Evolutionary conservation across 495 filamentous ascomycete species (phyloP), one percentile per base, ranked within the genome.

Genomic region (Cetradonia linearis): DNA sequence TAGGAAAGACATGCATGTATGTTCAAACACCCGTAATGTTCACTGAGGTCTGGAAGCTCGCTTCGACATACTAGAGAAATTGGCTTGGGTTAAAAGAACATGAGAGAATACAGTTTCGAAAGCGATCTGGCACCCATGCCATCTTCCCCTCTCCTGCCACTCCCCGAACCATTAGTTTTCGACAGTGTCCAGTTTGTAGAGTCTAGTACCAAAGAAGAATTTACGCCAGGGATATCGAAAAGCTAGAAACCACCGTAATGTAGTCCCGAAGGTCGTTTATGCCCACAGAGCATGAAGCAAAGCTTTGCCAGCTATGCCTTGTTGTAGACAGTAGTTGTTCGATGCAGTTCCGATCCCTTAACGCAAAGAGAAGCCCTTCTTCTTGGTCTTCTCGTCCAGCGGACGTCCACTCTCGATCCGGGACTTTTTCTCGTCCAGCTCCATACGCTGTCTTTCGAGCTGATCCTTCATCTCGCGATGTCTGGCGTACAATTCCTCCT

Each of bases 401-500:
- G 94, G 94, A 67, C 92, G 79, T 68, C 93, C 93, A 69, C 82
- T 95, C 75, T 98, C 93, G 76, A 98, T 76, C 64, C 93, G 83
- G 56, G 78, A 65, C 77, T 96, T 98, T 86, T 98, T 98, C 72
- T 98, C 93, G 70, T 98, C 93, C 67, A 98, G 81, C 72, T 98
- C 93, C 71, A 80, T 70, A 70, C 91, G 85, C 77, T 97, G 94
- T 62, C 89, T 82, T 68, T 98, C 94, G 61, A 98, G 83, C 74
- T 97, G 92, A 66, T 98, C 93, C 80, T 97, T 98, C 93, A 98
- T 98, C 80, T 98, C 93, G 69, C 90, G 83, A 77, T 98, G 93
- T 67, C 93, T 86, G 59, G 94, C 90, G 68, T 97, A 96, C 63
- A 98, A 76, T 79, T 98, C 93, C 75, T 97, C 93, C 76, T 98